These are phyloP conservation scores for Debaryomyces psychrophilus DNA, from an alignment of 1,139 yeast genomes.

Conservation along the genomic window DNA sequence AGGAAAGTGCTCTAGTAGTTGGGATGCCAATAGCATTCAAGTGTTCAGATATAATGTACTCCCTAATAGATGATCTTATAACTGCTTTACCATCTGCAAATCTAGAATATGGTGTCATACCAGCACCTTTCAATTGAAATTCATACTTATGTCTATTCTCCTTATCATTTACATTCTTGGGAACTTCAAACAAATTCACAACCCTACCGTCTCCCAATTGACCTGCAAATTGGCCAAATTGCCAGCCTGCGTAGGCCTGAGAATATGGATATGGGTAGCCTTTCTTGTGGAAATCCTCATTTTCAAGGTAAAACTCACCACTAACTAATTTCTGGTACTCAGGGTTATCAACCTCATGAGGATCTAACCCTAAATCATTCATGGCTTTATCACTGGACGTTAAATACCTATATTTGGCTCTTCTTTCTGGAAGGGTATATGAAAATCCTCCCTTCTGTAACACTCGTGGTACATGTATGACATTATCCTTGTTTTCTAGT, in stretches of 20 bases:
- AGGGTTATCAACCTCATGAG: constrained; percentile 38
- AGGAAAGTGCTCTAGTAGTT: constrained; percentile 77
- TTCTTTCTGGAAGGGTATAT: constrained; percentile 65
- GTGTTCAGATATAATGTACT: constrained; percentile 83
- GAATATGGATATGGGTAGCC: constrained; percentile 76
- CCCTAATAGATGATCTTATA: constrained; percentile 82
- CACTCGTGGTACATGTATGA: constrained; percentile 57
- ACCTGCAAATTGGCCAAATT: constrained; percentile 95
- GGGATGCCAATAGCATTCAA: constrained; percentile 84
- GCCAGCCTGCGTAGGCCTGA: constrained; percentile 94
- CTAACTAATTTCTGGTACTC: constrained; percentile 60
- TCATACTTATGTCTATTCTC: constrained; percentile 51
- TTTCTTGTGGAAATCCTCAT: constrained; percentile 33
- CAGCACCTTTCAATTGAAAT: constrained; percentile 88
- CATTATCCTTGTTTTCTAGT: constrained; percentile 35
- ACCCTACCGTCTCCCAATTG: constrained; percentile 97
- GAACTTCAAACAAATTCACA: constrained; percentile 72
- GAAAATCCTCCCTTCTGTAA: constrained; percentile 70
- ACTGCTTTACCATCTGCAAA: constrained; percentile 98
- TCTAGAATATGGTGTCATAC: constrained; percentile 86
- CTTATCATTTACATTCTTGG: constrained; percentile 32
- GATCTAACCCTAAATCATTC: constrained; percentile 58
- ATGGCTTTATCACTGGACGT: constrained; percentile 66
- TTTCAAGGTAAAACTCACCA: constrained; percentile 53
- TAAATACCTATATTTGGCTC: constrained; percentile 58